Conservation (phyloP, 352 stramenopile species). For the Elongisporangium undulatum region DNA sequence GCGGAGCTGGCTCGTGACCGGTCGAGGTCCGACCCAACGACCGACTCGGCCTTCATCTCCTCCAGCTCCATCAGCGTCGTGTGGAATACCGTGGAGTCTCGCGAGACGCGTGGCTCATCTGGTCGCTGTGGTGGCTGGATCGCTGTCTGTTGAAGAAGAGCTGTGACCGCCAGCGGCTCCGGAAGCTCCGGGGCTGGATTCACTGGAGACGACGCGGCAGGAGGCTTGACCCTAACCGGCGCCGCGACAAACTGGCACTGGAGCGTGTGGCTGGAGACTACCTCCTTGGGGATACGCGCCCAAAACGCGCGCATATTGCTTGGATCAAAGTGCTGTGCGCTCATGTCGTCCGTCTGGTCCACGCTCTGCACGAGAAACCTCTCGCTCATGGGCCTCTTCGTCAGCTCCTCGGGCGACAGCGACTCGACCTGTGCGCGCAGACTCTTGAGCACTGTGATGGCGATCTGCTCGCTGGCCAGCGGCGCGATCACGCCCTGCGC, state of each 20-base stretch:
- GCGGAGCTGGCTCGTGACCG: background rate
- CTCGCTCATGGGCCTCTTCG: slow-evolving; percentile 30
- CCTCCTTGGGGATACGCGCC: slow-evolving; percentile 45
- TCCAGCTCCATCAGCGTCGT: background rate
- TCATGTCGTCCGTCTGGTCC: slow-evolving; percentile 40
- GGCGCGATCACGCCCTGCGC: slow-evolving; percentile 54
- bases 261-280: slow-evolving; percentile 59
- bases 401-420: slow-evolving; percentile 28
- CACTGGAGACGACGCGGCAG: background rate
- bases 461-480: slow-evolving; percentile 25
- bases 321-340: slow-evolving; percentile 33
- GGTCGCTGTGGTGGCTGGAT: background rate
- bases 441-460: slow-evolving; percentile 29
- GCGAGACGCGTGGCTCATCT: background rate
- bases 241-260: slow-evolving; percentile 43
- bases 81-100: background rate
- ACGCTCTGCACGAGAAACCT: slow-evolving; percentile 57
- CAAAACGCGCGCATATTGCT: slow-evolving; percentile 39
- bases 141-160: slow-evolving; percentile 11
- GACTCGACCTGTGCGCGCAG: slow-evolving; percentile 23
- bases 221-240: background rate
- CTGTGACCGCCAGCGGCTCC: slow-evolving; percentile 12
- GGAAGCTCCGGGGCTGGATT: slow-evolving; percentile 4
- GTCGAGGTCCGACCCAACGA: background rate
- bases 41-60: background rate